Base-by-base conservation (phyloP, 805 yeast genomes). In the Wickerhamiella azyma region DNA sequence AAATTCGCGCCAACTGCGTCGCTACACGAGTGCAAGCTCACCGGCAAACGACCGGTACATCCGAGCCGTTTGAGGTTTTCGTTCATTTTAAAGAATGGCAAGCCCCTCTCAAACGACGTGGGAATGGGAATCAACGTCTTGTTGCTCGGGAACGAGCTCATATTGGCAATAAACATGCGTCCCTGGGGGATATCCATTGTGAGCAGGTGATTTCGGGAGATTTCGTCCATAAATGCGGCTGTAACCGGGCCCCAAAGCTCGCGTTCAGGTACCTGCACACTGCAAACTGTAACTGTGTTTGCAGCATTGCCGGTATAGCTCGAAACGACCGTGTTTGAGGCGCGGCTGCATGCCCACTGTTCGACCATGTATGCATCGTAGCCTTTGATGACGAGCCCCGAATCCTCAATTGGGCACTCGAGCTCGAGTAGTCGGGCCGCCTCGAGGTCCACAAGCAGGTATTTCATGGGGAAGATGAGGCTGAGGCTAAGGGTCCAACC, bases 301-400 rank as follows among this genome's bases (percentile, higher is more conserved):
- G 68, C 67, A 5, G 74, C 58, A 57, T 85, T 83, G 2, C 98
- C 98, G 0, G 97, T 89, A 61, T 74, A 92, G 0, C 89, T 76
- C 1, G 92, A 76, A 14, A 89, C 79, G 5, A 82, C 70, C 1
- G 81, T 70, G 21, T 83, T 77, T 10, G 76, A 65, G 37, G 73
- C 68, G 39, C 97, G 68, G 48, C 78, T 79, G 29, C 81, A 71
- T 2, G 83, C 80, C 98, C 98, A 92, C 61, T 89, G 96, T 60
- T 92, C 97, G 9, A 89, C 94, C 33, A 92, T 69, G 60, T 92
- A 92, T 13, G 83, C 74, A 62, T 92, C 97, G 59, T 81, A 85
- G 1, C 98, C 97, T 1, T 67, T 55, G 19, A 81, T 67, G 9
- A 63, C 64, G 4, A 77, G 62, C 45, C 68, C 70, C 39, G 73